Base-by-base conservation (phyloP, 306 rosid genomes). In the Fragaria nilgerrensis region DNA sequence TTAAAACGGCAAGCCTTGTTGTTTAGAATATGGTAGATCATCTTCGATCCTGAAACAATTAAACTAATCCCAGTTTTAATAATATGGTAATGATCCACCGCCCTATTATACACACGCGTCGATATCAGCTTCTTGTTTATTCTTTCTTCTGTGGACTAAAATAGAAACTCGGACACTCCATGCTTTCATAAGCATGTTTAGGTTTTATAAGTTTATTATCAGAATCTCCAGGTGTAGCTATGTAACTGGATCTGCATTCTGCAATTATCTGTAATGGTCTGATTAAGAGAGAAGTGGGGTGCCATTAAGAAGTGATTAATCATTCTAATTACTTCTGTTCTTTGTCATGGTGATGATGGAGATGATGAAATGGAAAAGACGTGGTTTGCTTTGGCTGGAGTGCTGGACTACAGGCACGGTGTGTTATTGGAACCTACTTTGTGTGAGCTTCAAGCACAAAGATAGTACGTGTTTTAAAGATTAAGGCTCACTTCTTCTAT, bases 1-100 rank as follows among this genome's bases (percentile, higher is more conserved):
- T 63, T 74, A 77, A 50, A 83, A 68, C 90, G 72, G 86, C 86
- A 76, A 80, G 82, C 76, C 70, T 83, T 81, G 79, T 74, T 71
- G 4, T 68, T 75, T 47, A 29, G 29, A 22, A n/a, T 56, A 13
- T 9, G 8, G 44, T 64, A 43, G 77, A 56, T n/a, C n/a, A n/a
- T n/a, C n/a, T n/a, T n/a, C n/a, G n/a, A n/a, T 58, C 16, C 45
- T 61, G 25, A 37, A 22, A 16, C 0, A 39, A 16, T 14, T 58
- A 39, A 67, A 61, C 37, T 12, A 61, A 29, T 62, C 67, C 19
- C 39, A 49, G 39, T 43, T 27, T 25, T 13, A 25, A 27, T 27
- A 9, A 23, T 41, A 41, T 5, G 50, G 2, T 29, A 14, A 43
- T 43, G 69, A 74, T 74, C 77, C 77, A 74, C 69, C 77, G 77